Conservation (phyloP, 352 stramenopile genomes). For the Globisporangium nunn region DNA sequence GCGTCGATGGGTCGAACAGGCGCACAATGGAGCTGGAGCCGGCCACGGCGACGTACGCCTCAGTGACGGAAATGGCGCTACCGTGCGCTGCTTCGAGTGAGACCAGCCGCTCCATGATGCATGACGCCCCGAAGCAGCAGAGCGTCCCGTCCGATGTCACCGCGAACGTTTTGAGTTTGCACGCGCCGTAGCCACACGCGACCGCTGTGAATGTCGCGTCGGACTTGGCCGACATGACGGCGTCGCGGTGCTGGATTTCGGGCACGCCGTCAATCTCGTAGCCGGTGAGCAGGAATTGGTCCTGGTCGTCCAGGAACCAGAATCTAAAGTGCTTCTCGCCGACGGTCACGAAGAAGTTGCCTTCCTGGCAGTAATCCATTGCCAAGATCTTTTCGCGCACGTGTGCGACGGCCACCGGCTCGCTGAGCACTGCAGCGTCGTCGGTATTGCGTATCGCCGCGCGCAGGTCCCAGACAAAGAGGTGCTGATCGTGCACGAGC, state of each 20-base stretch:
- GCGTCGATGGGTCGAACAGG: slow-evolving; percentile 62
- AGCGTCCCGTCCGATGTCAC: slow-evolving; percentile 65
- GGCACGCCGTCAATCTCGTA: slow-evolving; percentile 43
- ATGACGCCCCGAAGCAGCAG: slow-evolving; percentile 68
- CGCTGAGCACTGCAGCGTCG: slow-evolving; percentile 20
- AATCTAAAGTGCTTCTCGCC: slow-evolving; percentile 82
- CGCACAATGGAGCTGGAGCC: slow-evolving; percentile 58
- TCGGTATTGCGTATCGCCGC: slow-evolving; percentile 3
- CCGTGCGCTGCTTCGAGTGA: slow-evolving; percentile 54
- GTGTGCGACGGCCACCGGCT: slow-evolving; percentile 33
- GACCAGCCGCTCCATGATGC: slow-evolving; percentile 70
- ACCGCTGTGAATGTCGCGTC: slow-evolving; percentile 69
- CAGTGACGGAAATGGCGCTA: slow-evolving; percentile 69
- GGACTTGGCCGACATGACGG: slow-evolving; percentile 48
- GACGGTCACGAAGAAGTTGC: slow-evolving; percentile 78
- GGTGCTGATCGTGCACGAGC: slow-evolving; percentile 76
- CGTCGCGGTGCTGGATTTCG: slow-evolving; percentile 53
- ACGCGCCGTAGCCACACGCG: slow-evolving; percentile 42
- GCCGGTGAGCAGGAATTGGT: slow-evolving; percentile 44
- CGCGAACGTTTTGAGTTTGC: slow-evolving; percentile 65
- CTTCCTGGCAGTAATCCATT: slow-evolving; percentile 61
- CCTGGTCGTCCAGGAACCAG: slow-evolving; percentile 57
- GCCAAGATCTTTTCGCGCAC: slow-evolving; percentile 67
- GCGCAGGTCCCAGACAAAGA: slow-evolving; percentile 68
- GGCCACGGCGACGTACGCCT: slow-evolving; percentile 62